These are phyloP conservation scores for Staphylotrichum tortipilum DNA, from an alignment of 495 filamentous ascomycete species.

Conservation along the genomic window DNA sequence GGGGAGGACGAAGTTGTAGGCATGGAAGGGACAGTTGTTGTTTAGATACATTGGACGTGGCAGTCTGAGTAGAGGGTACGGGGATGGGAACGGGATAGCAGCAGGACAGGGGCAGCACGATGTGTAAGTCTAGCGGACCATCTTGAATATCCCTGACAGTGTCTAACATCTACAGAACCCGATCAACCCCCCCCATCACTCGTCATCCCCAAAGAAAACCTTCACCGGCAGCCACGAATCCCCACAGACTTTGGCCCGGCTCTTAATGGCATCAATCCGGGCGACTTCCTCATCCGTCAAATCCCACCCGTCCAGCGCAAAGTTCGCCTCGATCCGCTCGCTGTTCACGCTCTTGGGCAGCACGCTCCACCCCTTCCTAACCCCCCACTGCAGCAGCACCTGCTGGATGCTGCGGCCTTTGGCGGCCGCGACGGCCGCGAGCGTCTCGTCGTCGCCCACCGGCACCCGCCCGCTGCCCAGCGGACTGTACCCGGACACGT, in stretches of 20 bases:
- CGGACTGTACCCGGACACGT: conserved; percentile 60
- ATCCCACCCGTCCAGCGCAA: conserved; percentile 55
- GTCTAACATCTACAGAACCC: not conserved
- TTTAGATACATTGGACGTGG: not conserved
- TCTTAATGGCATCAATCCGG: conserved; percentile 53
- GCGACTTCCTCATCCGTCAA: conserved; percentile 56
- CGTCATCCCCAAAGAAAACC: conserved; percentile 84
- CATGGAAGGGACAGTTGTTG: not conserved
- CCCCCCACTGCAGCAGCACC: conserved; percentile 59
- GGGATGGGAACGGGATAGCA: too few relatives aligned
- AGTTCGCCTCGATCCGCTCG: conserved; percentile 54
- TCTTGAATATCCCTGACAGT: too few relatives aligned
- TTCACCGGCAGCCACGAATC: conserved; percentile 64
- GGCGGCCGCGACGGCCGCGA: conserved; percentile 52
- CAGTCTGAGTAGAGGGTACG: too few relatives aligned
- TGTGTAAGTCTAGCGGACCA: too few relatives aligned
- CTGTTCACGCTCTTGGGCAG: conserved; percentile 62
- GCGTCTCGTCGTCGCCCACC: conserved; percentile 51
- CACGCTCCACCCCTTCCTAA: conserved; percentile 65
- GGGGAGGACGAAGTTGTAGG: conserved; percentile 39
- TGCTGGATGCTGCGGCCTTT: conserved; percentile 62
- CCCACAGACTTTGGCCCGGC: conserved; percentile 66
- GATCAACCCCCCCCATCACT: conserved; percentile 24
- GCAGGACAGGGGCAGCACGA: too few relatives aligned
- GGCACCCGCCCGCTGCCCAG: conserved; percentile 50